Evolutionary conservation across 2,329 filamentous ascomycete genomes (phyloP), one percentile per base, ranked within the genome.

Genomic region (Ophiocordyceps camponoti-leonardi): DNA sequence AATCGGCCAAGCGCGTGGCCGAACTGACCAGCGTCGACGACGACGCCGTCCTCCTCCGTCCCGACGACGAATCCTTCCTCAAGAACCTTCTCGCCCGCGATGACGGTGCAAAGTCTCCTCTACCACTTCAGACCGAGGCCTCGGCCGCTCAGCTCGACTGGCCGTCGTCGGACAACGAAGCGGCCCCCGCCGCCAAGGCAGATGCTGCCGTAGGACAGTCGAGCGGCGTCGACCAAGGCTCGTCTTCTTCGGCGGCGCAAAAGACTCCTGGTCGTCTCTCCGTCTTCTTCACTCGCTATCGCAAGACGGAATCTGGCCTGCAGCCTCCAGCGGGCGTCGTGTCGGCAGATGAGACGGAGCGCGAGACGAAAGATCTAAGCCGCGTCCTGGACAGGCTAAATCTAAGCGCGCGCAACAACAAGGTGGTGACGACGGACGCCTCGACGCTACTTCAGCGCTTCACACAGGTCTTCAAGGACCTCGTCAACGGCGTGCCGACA

Each of bases 401-500:
- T 57, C 77, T 94, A 30, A 77, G 83, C 6, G 83, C 85, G 6
- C 75, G 82, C 52, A 88, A 94, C 67, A 92, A 93, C 66, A 81
- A 80, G 47, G 85, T 85, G 49, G 85, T 95, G 61, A 81, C 81
- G n/a, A 75, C 78, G 48, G 87, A 94, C 54, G 90, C 86, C 0
- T 79, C 86, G 49, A 81, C 86, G 50, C 73, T 94, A 28, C 75
- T 94, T 44, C 75, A 79, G 45, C 78, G 81, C 50, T 98, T 98
- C 70, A 93, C 86, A 1, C 71, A 87, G 46, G 81, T 95, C 31
- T 83, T 98, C 57, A 92, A 90, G 59, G 92, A 98, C 59, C 75
- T 95, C 16, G 77, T 92, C 55, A 88, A 87, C 58, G 92, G 92
- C 49, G 92, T 86, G 2, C 92, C 92, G 3, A 95, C 90, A 0